Conservation (phyloP, 1,284 basidiomycete genomes). For the Jaminaea rosea region DNA sequence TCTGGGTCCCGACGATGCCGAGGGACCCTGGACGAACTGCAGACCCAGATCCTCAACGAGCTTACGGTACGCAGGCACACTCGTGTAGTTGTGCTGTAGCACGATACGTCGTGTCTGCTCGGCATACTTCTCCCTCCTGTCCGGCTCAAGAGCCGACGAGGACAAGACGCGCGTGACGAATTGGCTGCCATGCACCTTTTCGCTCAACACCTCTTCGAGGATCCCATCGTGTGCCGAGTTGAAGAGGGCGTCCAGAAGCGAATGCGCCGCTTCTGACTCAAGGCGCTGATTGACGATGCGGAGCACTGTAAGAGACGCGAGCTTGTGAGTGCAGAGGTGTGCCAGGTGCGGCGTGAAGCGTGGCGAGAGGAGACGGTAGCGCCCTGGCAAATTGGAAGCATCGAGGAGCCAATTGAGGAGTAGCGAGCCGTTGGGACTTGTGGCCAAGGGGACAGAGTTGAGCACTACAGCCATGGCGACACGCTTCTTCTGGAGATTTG, state of each 20-base stretch:
- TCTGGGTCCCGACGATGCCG: constrained; percentile 47
- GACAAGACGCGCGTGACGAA: constrained; percentile 88
- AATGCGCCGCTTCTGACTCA: constrained; percentile 41
- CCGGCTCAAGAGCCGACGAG: constrained; percentile 67
- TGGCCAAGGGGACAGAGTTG: constrained; percentile 94
- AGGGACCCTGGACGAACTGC: no score
- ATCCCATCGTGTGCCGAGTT: constrained; percentile 67
- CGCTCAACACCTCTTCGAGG: constrained; percentile 74
- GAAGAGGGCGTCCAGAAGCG: constrained; percentile 45
- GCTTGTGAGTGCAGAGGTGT: constrained; percentile 93
- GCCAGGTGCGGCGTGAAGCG: constrained; percentile 91
- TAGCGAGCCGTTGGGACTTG: constrained; percentile 91
- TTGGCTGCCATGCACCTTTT: constrained; percentile 66
- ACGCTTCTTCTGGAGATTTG: constrained; percentile 64
- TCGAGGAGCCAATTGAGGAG: constrained; percentile 94
- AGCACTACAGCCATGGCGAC: constrained; percentile 88
- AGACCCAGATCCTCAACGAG: constrained; percentile 88
- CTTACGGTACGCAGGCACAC: constrained; percentile 63
- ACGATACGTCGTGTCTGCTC: constrained; percentile 51
- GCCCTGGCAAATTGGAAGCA: constrained; percentile 79
- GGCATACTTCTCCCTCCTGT: constrained; percentile 61
- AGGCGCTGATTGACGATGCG: constrained; percentile 51
- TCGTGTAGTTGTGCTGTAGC: constrained; percentile 26
- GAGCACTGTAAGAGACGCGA: constrained; percentile 86
- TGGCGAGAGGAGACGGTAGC: constrained; percentile 83